Conservation (phyloP, 192 early-diverging fungal species). For the Backusella tarrabulga region DNA sequence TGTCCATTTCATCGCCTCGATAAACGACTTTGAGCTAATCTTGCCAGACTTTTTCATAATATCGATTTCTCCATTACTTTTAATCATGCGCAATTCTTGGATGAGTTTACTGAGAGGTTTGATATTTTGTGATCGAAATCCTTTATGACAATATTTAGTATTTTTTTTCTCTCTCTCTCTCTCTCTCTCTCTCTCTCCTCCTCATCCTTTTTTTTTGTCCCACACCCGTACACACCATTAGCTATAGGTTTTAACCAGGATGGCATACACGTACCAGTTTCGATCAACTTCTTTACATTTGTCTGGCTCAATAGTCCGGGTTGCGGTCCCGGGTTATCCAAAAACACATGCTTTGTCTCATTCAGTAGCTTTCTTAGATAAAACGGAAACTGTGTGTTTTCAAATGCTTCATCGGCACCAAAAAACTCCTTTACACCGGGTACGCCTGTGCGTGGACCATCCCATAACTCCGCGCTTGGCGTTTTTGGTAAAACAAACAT, state of each 20-base stretch:
- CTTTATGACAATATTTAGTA: background rate
- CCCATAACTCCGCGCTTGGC: constrained; percentile 81
- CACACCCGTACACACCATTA: background rate
- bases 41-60: constrained; percentile 77
- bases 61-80: constrained; percentile 73
- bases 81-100: constrained; percentile 74
- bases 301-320: constrained; percentile 16
- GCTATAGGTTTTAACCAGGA: background rate
- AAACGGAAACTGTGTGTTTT: constrained; percentile 20
- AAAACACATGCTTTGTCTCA: constrained; percentile 21
- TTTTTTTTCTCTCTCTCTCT: no score
- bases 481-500: constrained; percentile 87
- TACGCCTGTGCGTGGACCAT: constrained; percentile 84
- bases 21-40: constrained; percentile 80
- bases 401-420: constrained; percentile 73
- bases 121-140: constrained; percentile 13
- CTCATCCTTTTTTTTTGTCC: no score
- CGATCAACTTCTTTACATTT: constrained; percentile 4
- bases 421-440: constrained; percentile 73
- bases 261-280: constrained; percentile 17
- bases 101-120: constrained; percentile 61
- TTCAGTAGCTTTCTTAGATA: constrained; percentile 17
- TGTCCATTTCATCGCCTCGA: constrained; percentile 74
- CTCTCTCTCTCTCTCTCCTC: background rate
- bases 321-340: constrained; percentile 19